Percentiles rank a stretch among this genome's conserved stretches.
Conservation (phyloP, 768 basidiomycete species). For the Boletales sp. region DNA sequence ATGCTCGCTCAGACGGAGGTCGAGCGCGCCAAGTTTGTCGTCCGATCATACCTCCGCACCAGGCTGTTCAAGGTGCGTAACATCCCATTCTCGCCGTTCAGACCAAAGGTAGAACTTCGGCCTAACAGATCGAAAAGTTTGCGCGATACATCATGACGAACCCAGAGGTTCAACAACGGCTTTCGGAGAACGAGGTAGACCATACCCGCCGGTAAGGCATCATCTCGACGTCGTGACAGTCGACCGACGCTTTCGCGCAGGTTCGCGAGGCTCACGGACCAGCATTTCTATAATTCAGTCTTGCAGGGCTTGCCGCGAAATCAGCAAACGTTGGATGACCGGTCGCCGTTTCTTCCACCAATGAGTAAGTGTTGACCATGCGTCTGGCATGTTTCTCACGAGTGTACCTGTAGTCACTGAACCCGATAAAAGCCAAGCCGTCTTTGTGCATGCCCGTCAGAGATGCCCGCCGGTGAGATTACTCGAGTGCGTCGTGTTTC, state of each 20-base stretch:
- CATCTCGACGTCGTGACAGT: background rate
- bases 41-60: constrained; percentile 85
- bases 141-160: constrained; percentile 74
- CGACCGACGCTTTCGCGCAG: constrained; percentile 34
- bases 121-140: constrained; percentile 77
- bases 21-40: constrained; percentile 89
- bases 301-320: constrained; percentile 77
- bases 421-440: constrained; percentile 72
- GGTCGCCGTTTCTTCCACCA: constrained; percentile 62
- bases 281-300: constrained; percentile 76
- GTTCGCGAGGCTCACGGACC: constrained; percentile 71
- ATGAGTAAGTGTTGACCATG: constrained; percentile 52
- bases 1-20: constrained; percentile 94
- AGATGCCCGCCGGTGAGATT: constrained; percentile 63
- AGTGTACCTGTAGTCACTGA: constrained; percentile 53
- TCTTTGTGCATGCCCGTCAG: constrained; percentile 76
- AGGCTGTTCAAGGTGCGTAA: constrained; percentile 72
- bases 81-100: background rate
- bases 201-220: constrained; percentile 65
- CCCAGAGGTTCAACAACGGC: constrained; percentile 66
- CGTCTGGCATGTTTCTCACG: constrained; percentile 2
- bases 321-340: constrained; percentile 76
- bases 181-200: constrained; percentile 80
- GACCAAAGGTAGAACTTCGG: background rate
- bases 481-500: constrained; percentile 55